Base-by-base conservation (phyloP, 176 grass and related monocot genomes). In the Musa itinerans region DNA sequence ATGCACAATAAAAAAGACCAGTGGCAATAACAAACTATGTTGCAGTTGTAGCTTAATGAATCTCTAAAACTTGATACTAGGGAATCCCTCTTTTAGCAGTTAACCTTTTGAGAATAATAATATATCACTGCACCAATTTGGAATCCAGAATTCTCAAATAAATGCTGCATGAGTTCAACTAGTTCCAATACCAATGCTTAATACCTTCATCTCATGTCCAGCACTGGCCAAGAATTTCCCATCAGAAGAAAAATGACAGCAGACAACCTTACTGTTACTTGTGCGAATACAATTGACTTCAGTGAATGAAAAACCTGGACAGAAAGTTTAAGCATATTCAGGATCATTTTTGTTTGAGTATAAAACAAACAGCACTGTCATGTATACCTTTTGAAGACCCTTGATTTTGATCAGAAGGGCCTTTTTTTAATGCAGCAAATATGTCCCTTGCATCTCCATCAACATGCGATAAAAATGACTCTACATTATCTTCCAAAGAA, bases 141-240 rank as follows among this genome's bases (percentile, higher is more conserved):
- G 34, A 4, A 43, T 43, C 34, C 3, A 43, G 34, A 43, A 43
- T 43, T 43, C 34, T 43, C 34, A 43, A 43, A 43, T 43, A 43
- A 43, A 43, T 43, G 34, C 34, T 43, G 34, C 4, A 43, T 43
- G 34, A 43, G 34, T 43, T 43, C 34, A 43, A 43, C 34, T 43
- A 43, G 34, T 43, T 43, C 57, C 5, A 61, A 14, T n/a, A 61
- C 57, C 57, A 17, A 61, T 17, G 13, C 17, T 17, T 12, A 26
- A 66, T 85, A 92, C 96, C 96, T 92, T 99, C 78, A 92, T 99
- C 62, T 99, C 96, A 84, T 99, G 96, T 49, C 96, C 91, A 81
- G 96, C 96, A 86, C 90, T 92, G 73, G 96, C 96, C 70, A 99
- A 81, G 64, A 89, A 86, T 74, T 99, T 99, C 23, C 90, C 96